Evolutionary conservation across 1,284 basidiomycete species (phyloP), one percentile per base, ranked within the genome.

Genomic region (Stereum hirsutum): DNA sequence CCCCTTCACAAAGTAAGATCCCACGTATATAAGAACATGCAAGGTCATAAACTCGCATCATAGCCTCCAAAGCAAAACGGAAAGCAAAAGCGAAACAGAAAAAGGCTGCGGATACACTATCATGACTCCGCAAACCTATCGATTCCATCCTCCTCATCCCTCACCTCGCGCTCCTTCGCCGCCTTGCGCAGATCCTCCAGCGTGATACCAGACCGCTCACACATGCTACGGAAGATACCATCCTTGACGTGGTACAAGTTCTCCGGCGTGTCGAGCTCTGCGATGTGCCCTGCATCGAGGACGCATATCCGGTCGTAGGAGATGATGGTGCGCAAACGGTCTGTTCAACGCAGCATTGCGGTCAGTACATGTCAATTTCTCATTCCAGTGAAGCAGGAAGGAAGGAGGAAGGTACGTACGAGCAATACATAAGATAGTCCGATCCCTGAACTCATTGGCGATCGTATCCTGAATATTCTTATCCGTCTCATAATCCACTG

Each of bases 401-500:
- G 17, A 7, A 3, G 19, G 19, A 14, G 21, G 36, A 34, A 10
- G 34, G 39, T 10, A 69, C 73, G 54, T 54, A 78, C 80, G 83
- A 50, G 84, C 85, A 47, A 90, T 89, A 56, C 83, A 89, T 7
- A 90, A 60, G 41, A 89, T 78, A 0, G 90, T 93, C 42, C 83
- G 76, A 56, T 86, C 78, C 36, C 67, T 65, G 64, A 93, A 93
- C 64, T 91, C 89, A 37, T 70, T 70, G 2, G 84, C 72, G 49
- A 94, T 92, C n/a, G 89, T 92, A 48, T 81, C 72, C 58, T 93
- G 89, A 47, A 93, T 89, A 49, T 83, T 84, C 47, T 75, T 69
- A 61, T 94, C 89, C 0, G 89, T 92, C 60, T 86, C 83, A 48
- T 81, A 89, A 59, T 88, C 84, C 20, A 87, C 83, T 2, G 81